Conservation (phyloP, 768 basidiomycete species). For the Floccularia luteovirens region DNA sequence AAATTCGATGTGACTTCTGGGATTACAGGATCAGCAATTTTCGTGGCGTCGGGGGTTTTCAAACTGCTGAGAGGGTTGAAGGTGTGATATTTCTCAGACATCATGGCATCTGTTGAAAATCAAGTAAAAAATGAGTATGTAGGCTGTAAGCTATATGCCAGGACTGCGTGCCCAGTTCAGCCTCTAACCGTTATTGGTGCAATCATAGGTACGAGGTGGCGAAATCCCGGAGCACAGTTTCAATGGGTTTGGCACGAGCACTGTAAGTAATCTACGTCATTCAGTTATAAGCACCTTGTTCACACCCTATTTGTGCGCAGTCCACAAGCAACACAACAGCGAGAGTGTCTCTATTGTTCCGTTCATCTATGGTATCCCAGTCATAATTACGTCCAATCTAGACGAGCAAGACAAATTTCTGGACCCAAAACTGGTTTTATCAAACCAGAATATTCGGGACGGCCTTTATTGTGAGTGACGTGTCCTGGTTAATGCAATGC, state of each 20-base stretch:
- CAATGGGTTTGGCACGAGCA: slow-evolving; percentile 16
- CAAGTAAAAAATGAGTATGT: neutral
- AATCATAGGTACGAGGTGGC: slow-evolving; percentile 16
- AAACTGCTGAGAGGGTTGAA: neutral
- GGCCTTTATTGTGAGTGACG: slow-evolving; percentile 10
- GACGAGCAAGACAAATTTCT: slow-evolving; percentile 17
- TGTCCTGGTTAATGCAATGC: neutral
- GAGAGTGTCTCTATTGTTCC: slow-evolving; percentile 17
- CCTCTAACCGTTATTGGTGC: slow-evolving; percentile 18
- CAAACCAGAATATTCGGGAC: slow-evolving; percentile 13
- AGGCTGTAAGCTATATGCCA: slow-evolving; percentile 16
- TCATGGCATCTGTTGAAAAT: neutral
- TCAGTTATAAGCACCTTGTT: neutral
- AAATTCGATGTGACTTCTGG: neutral
- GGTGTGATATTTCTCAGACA: neutral
- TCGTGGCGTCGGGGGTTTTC: slow-evolving; percentile 7
- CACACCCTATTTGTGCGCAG: neutral
- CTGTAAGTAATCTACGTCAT: slow-evolving; percentile 10
- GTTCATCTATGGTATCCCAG: slow-evolving; percentile 10
- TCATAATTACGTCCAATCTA: slow-evolving; percentile 18
- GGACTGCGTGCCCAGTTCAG: slow-evolving; percentile 17
- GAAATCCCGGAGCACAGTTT: slow-evolving; percentile 16
- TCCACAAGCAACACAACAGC: neutral
- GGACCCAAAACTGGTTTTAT: slow-evolving; percentile 12
- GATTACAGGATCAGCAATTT: slow-evolving; percentile 1